phyloP scores from a whole-genome alignment of 495 filamentous ascomycete genomes.

The Penicillium crystallinum region DNA sequence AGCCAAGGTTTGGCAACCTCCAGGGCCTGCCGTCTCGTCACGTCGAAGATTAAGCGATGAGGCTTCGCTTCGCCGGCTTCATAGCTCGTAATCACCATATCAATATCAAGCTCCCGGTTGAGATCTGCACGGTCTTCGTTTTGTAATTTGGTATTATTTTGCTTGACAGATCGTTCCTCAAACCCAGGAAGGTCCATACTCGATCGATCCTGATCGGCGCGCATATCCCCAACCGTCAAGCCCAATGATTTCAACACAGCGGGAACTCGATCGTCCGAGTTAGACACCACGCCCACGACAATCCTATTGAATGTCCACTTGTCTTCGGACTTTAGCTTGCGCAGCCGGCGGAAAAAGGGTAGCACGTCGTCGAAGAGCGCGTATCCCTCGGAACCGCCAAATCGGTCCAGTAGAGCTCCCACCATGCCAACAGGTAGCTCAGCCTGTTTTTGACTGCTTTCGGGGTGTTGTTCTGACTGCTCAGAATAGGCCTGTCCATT shows the following conservation, averaged over 20 bases:
- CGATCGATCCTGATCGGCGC: conserved; percentile 29
- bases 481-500: background rate
- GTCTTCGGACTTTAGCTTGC: conserved; percentile 6
- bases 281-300: conserved; percentile 64
- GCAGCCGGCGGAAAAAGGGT: conserved; percentile 47
- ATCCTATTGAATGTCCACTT: conserved; percentile 26
- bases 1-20: conserved; percentile 4
- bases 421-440: conserved; percentile 43
- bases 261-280: conserved; percentile 70
- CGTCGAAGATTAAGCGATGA: conserved; percentile 54
- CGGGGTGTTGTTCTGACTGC: background rate
- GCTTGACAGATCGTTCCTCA: conserved; percentile 23
- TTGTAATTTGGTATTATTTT: background rate
- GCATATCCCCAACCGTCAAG: conserved; percentile 44
- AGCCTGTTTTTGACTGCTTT: background rate
- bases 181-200: conserved; percentile 39
- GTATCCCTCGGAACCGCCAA: conserved; percentile 60
- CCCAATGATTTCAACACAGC: conserved; percentile 57
- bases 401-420: conserved; percentile 52
- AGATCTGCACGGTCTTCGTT: background rate
- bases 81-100: conserved; percentile 67
- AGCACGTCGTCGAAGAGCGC: conserved; percentile 49
- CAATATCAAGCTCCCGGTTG: conserved; percentile 43
- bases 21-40: conserved; percentile 46
- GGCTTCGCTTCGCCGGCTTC: conserved; percentile 71